phyloP scores from a whole-genome alignment of 345 rosid species.

The Lepidium aucheri region DNA sequence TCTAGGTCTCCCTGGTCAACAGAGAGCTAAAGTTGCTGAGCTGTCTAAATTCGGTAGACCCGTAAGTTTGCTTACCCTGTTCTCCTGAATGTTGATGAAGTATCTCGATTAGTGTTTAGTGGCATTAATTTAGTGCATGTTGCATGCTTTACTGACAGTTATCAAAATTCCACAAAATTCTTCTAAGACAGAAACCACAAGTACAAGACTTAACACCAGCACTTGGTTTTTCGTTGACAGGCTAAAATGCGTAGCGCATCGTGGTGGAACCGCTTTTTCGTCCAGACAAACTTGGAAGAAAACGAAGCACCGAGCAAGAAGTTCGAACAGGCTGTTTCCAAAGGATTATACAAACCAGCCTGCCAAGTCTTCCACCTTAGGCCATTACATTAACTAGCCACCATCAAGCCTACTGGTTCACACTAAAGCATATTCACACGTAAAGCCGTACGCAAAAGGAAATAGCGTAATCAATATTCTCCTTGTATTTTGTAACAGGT shows the following conservation, averaged over 20 bases:
- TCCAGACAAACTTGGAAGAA: conserved; percentile 60
- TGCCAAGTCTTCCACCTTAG: conserved; percentile 95
- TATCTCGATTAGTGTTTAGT: not conserved
- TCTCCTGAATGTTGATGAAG: not conserved
- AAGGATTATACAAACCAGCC: conserved; percentile 55
- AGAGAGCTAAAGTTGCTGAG: conserved; percentile 74
- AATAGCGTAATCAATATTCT: conserved; percentile 19
- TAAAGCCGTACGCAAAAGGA: conserved; percentile 12
- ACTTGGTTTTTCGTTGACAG: conserved; percentile 18
- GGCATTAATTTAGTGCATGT: not conserved
- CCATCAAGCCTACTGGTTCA: not conserved
- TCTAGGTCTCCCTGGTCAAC: conserved; percentile 76
- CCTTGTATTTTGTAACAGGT: conserved; percentile 28
- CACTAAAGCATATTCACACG: conserved; percentile 27
- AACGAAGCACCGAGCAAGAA: conserved; percentile 48
- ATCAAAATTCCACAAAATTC: not conserved
- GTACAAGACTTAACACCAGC: not conserved
- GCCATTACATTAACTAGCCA: conserved; percentile 40
- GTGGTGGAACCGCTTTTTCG: conserved; percentile 63
- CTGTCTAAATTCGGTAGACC: conserved; percentile 87
- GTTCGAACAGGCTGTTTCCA: conserved; percentile 59
- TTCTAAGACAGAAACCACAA: not conserved
- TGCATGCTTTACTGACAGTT: not conserved
- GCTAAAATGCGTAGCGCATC: conserved; percentile 69
- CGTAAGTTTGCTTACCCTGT: conserved; percentile 37